A percentile compares a stretch with the other conserved stretches of the same genome.
Evolutionary conservation across 768 basidiomycete species (phyloP).

Genomic region (Rhodocollybia butyracea): DNA sequence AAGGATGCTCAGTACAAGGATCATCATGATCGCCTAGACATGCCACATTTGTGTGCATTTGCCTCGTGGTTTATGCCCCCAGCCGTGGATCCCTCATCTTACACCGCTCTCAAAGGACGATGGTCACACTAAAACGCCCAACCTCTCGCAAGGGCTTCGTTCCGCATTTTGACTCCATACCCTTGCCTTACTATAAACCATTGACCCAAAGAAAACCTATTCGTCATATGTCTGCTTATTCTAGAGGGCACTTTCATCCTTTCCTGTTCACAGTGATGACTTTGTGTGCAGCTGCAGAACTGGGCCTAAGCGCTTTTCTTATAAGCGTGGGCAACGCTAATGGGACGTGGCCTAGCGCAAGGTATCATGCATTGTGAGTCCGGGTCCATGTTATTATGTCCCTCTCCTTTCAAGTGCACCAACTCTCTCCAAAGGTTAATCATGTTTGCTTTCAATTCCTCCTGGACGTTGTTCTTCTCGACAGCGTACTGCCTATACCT

Average conservation of each 20-base stretch:
- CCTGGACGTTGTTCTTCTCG: conserved; percentile 75
- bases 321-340: conserved; percentile 66
- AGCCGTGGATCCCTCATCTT: background rate
- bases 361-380: conserved; percentile 64
- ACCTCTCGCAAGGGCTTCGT: background rate
- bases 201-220: background rate
- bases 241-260: conserved; percentile 55
- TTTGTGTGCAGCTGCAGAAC: conserved; percentile 64
- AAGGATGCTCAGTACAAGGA: no score
- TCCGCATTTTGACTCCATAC: background rate
- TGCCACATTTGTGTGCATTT: background rate
- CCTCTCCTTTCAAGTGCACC: background rate
- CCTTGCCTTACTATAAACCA: background rate
- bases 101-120: background rate
- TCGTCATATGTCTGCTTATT: conserved; percentile 35
- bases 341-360: conserved; percentile 54
- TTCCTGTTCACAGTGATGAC: conserved; percentile 64
- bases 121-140: background rate
- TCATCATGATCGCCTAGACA: conserved; percentile 4
- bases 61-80: background rate
- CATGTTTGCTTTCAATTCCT: conserved; percentile 58
- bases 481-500: conserved; percentile 71
- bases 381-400: background rate
- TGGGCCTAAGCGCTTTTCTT: conserved; percentile 72
- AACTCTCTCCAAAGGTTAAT: conserved; percentile 39